Conservation (phyloP, 306 rosid genomes). For the Pachyrhizus erosus region DNA sequence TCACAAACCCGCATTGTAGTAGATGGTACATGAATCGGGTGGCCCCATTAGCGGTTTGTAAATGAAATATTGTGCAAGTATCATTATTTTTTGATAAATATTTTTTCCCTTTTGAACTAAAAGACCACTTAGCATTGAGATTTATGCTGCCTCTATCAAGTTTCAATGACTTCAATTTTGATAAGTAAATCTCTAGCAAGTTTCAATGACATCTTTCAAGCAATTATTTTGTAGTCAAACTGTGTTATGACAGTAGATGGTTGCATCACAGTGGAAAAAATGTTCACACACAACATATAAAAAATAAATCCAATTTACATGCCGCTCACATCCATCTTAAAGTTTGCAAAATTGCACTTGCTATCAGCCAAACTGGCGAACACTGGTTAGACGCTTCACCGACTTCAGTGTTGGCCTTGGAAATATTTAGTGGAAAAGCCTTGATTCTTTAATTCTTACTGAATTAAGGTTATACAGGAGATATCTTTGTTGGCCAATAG, state of each 20-base stretch:
- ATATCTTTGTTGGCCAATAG: conserved; percentile 12
- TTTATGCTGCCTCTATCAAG: background rate
- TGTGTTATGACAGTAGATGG: background rate
- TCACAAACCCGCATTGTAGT: background rate
- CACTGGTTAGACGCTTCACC: conserved; percentile 22
- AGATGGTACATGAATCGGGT: background rate
- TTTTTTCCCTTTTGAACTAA: background rate
- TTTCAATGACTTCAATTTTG: conserved; percentile 9
- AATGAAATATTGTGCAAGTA: conserved; percentile 8
- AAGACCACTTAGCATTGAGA: background rate
- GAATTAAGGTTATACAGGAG: conserved; percentile 1
- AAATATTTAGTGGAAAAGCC: conserved; percentile 5
- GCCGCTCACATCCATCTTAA: background rate
- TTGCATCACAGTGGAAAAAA: background rate
- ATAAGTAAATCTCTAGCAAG: no score
- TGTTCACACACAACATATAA: background rate
- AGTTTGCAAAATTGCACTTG: background rate
- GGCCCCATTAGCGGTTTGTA: background rate
- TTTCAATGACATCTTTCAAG: no score
- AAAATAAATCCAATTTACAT: conserved; percentile 9
- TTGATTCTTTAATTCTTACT: conserved; percentile 11
- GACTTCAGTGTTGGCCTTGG: conserved; percentile 8
- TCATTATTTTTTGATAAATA: background rate
- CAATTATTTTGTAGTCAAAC: background rate
- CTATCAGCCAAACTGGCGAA: conserved; percentile 2